Evolutionary conservation across 2,329 filamentous ascomycete genomes (phyloP).

Genomic region (Conoideocrella luteorostrata): DNA sequence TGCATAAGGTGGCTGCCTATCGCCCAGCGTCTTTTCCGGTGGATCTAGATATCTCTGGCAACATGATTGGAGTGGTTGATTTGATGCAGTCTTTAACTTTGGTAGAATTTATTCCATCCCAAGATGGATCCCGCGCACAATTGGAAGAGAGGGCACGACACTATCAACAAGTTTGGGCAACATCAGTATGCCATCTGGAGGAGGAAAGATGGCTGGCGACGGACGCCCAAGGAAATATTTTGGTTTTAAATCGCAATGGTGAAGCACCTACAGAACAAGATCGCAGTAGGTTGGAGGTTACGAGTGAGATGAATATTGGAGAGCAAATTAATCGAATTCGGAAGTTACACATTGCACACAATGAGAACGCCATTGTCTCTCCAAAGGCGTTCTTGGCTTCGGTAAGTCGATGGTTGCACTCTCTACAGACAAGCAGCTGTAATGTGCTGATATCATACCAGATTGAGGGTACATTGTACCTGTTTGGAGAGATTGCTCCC

Average conservation of each 20-base stretch:
- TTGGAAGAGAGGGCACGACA: conserved; percentile 73
- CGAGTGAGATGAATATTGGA: conserved; percentile 76
- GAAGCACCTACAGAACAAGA: conserved; percentile 71
- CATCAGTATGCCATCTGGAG: conserved; percentile 66
- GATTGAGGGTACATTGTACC: conserved; percentile 87
- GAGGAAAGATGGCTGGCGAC: conserved; percentile 72
- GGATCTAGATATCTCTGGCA: conserved; percentile 67
- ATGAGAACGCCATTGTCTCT: conserved; percentile 59
- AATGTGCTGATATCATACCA: conserved; percentile 32
- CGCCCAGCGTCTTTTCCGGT: conserved; percentile 79
- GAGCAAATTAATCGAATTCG: conserved; percentile 91
- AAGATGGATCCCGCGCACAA: conserved; percentile 50
- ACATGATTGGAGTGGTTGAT: conserved; percentile 77
- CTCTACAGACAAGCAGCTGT: no score
- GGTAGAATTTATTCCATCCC: conserved; percentile 60
- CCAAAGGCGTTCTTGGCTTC: conserved; percentile 86
- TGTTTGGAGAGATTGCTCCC: conserved; percentile 74
- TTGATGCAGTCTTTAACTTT: conserved; percentile 89
- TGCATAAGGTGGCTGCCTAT: conserved; percentile 69
- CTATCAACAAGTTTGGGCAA: conserved; percentile 75
- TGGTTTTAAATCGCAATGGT: conserved; percentile 69
- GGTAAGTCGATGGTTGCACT: no score
- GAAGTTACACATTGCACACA: conserved; percentile 60
- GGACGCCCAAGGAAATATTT: conserved; percentile 81
- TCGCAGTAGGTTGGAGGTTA: conserved; percentile 61